Evolutionary conservation across 2,329 filamentous ascomycete species (phyloP).

Genomic region (Coniochaeta ligniaria): DNA sequence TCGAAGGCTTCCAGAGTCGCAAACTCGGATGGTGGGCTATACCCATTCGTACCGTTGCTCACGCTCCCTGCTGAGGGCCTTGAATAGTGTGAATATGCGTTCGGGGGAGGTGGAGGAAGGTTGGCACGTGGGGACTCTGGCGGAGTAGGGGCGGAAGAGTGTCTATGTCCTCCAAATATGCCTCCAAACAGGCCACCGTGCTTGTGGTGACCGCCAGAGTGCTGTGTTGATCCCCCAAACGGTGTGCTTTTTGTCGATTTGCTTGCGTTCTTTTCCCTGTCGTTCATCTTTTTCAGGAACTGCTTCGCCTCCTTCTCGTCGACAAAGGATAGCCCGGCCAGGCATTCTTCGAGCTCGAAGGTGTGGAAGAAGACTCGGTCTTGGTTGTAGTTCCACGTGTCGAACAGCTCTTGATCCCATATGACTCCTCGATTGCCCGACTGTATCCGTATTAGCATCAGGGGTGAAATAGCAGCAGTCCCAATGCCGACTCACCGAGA

Average conservation of each 20-base stretch:
- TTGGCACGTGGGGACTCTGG: constrained; percentile 47
- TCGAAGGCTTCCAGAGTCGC: constrained; percentile 57
- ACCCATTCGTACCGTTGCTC: constrained; percentile 30
- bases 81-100: constrained; percentile 20
- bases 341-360: constrained; percentile 89
- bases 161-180: constrained; percentile 53
- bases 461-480: background rate
- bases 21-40: constrained; percentile 41
- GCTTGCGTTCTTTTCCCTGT: constrained; percentile 90
- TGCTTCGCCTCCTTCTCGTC: constrained; percentile 97
- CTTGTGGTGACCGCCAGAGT: constrained; percentile 30
- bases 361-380: constrained; percentile 97
- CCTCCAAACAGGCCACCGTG: constrained; percentile 48
- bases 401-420: constrained; percentile 98
- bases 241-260: constrained; percentile 76
- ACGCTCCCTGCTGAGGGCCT: constrained; percentile 30
- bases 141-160: constrained; percentile 50
- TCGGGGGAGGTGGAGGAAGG: constrained; percentile 25
- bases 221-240: constrained; percentile 48
- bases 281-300: constrained; percentile 96
- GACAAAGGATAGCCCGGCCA: constrained; percentile 84
- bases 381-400: constrained; percentile 90
- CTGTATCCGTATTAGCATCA: constrained; percentile 31
- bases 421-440: constrained; percentile 76
- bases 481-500: constrained; percentile 60